Conservation (phyloP, 148 eudicot species). For the Nepenthes gracilis region DNA sequence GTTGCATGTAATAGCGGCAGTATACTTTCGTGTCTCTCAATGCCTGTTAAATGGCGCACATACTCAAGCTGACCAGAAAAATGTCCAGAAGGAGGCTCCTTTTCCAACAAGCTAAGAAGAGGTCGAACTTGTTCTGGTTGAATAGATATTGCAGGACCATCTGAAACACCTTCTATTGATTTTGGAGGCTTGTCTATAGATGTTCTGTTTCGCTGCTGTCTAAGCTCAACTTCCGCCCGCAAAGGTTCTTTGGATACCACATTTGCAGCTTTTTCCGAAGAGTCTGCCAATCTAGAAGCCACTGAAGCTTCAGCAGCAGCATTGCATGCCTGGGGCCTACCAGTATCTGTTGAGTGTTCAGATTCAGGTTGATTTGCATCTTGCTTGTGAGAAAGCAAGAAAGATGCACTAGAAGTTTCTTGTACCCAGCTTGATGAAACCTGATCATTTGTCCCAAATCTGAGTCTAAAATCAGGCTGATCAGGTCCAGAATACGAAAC, state of each 20-base stretch:
- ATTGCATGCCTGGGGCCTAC: conserved; percentile 49
- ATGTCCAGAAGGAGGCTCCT: conserved; percentile 87
- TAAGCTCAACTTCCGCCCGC: conserved; percentile 45
- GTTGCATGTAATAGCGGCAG: conserved; percentile 78
- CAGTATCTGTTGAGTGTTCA: conserved; percentile 29
- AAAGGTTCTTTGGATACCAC: conserved; percentile 32
- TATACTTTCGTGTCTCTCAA: conserved; percentile 76
- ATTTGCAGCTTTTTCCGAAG: conserved; percentile 41
- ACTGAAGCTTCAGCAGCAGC: conserved; percentile 34
- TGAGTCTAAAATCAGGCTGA: conserved; percentile 46
- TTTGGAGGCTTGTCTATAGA: conserved; percentile 55
- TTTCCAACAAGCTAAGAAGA: conserved; percentile 84
- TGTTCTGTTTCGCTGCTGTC: conserved; percentile 44
- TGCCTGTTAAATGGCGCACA: conserved; percentile 61
- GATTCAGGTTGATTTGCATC: conserved; percentile 27
- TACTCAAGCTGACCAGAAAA: conserved; percentile 89
- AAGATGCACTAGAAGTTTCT: conserved; percentile 36
- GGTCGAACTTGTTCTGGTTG: conserved; percentile 87
- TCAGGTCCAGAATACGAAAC: conserved; percentile 33
- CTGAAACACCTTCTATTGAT: conserved; percentile 43
- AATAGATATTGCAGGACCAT: conserved; percentile 33
- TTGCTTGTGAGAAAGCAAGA: conserved; percentile 17
- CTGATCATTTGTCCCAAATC: conserved; percentile 29
- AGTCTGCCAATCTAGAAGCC: conserved; percentile 40
- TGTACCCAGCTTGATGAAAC: conserved; percentile 33